phyloP scores from a whole-genome alignment of 805 yeast genomes.

The Cyberlindnera amylophila region DNA sequence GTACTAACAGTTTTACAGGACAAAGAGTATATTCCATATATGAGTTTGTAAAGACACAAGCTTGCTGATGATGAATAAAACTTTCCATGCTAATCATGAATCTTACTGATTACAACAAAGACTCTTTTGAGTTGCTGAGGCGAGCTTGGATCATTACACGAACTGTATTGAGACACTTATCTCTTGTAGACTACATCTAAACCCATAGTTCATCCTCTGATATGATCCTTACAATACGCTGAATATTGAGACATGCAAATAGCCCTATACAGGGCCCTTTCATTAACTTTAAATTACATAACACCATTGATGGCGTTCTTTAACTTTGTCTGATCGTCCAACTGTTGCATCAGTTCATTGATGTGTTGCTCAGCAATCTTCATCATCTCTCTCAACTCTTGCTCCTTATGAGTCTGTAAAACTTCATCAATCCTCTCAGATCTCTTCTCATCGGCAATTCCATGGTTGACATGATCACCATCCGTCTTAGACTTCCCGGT shows the following conservation, averaged over 20 bases:
- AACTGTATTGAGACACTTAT: no score
- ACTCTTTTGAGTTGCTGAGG: slow-evolving; percentile 20
- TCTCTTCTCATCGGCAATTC: no score
- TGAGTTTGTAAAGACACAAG: neutral
- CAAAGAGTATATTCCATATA: neutral
- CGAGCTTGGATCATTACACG: slow-evolving; percentile 4
- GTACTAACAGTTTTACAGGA: neutral
- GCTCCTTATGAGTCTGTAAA: slow-evolving; percentile 18
- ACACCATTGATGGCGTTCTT: no score
- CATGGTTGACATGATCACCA: neutral
- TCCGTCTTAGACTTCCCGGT: neutral
- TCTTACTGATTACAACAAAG: slow-evolving; percentile 20
- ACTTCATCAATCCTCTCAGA: slow-evolving; percentile 1
- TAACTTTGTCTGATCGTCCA: slow-evolving; percentile 3
- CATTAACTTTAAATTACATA: no score
- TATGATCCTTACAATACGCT: no score
- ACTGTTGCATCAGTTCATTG: slow-evolving; percentile 9
- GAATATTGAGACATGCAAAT: no score
- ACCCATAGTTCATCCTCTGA: no score
- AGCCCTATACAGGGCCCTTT: no score
- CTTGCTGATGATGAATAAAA: slow-evolving; percentile 24
- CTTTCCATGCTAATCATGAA: slow-evolving; percentile 29
- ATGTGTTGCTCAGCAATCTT: slow-evolving; percentile 21
- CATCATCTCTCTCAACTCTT: slow-evolving; percentile 24
- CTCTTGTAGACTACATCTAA: no score